A percentile compares a stretch with the other conserved stretches of the same genome.
phyloP scores from a whole-genome alignment of 2,329 filamentous ascomycete species.

The Cordyceps militaris region DNA sequence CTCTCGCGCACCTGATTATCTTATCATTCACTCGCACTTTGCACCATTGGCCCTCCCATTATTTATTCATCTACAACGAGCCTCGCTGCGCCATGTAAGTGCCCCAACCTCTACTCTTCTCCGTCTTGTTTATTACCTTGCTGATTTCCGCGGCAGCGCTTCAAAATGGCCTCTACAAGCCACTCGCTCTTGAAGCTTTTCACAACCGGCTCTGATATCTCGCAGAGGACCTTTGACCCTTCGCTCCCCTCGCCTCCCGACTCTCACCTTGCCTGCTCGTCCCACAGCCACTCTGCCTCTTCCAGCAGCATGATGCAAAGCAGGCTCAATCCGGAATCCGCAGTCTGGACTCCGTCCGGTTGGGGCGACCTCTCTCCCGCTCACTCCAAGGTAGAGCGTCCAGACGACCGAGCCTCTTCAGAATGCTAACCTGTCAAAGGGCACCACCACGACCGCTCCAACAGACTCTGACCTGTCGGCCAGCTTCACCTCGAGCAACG shows the following conservation, averaged over 20 bases:
- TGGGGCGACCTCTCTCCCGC: not conserved
- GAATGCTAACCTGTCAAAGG: not conserved
- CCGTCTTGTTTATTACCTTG: not conserved
- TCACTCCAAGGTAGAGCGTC: not conserved
- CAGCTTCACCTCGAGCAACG: not conserved
- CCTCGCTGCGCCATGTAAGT: not conserved
- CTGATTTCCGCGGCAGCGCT: not conserved
- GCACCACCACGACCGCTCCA: not conserved
- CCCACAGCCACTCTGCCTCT: not conserved
- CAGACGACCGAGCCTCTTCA: not conserved
- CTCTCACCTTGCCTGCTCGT: not conserved
- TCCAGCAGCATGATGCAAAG: not conserved
- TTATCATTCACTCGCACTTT: not conserved
- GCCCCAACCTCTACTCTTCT: too few species aligned
- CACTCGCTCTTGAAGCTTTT: not conserved
- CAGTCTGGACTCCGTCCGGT: conserved; percentile 2
- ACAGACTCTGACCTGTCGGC: not conserved
- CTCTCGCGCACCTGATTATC: too few species aligned
- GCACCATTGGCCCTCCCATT: not conserved
- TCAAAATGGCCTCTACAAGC: not conserved
- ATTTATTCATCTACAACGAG: not conserved
- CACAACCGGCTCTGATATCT: not conserved
- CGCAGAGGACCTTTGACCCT: not conserved
- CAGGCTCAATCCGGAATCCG: conserved; percentile 9
- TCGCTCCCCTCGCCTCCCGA: not conserved